Conservation (phyloP, 306 rosid genomes). For the Vachellia pachyceras region DNA sequence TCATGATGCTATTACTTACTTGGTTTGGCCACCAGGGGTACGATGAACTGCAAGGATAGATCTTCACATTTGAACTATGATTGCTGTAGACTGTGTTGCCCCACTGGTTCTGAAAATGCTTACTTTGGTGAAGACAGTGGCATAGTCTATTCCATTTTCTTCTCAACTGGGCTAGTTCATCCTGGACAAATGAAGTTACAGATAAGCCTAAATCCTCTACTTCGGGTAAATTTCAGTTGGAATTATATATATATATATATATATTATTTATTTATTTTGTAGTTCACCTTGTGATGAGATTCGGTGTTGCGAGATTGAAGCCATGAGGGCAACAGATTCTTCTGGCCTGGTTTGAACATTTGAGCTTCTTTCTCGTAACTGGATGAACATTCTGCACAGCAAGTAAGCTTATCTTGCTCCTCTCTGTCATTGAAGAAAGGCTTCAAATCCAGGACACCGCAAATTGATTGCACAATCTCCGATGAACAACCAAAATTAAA, state of each 20-base stretch:
- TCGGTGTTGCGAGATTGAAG: constrained; percentile 74
- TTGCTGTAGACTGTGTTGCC: constrained; percentile 43
- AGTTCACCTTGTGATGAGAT: constrained; percentile 65
- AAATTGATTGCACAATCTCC: constrained; percentile 42
- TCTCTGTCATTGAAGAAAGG: constrained; percentile 59
- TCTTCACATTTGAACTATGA: constrained; percentile 47
- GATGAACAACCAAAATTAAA: constrained; percentile 22
- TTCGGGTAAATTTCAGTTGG: neutral
- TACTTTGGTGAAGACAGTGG: constrained; percentile 67
- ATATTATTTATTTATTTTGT: too few species aligned
- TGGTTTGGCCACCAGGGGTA: constrained; percentile 69
- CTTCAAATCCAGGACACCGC: constrained; percentile 74
- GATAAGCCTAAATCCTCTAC: neutral
- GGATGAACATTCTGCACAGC: constrained; percentile 79
- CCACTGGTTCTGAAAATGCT: constrained; percentile 51
- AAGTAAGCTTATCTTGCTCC: constrained; percentile 56
- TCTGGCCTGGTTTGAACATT: constrained; percentile 63
- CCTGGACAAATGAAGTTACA: constrained; percentile 45
- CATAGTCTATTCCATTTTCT: constrained; percentile 82
- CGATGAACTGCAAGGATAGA: constrained; percentile 58
- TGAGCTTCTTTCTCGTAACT: constrained; percentile 80
- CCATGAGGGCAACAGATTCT: constrained; percentile 84
- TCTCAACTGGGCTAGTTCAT: constrained; percentile 62
- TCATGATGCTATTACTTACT: constrained; percentile 39
- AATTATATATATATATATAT: neutral